phyloP scores from a whole-genome alignment of 805 yeast species.

The Clavispora phyllophila region DNA sequence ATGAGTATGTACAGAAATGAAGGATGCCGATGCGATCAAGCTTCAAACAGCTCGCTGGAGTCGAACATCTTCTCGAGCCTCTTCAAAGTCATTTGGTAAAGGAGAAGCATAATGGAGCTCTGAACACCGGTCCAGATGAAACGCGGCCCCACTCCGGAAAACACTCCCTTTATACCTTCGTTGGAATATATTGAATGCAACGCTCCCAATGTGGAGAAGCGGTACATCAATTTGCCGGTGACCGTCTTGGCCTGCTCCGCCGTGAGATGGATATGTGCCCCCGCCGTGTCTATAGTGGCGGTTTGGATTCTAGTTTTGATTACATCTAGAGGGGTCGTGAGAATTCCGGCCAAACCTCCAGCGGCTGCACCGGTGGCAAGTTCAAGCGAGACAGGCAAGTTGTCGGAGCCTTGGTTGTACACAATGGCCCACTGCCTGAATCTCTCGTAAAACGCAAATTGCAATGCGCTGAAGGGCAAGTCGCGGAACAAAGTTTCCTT shows the following conservation, averaged over 20 bases:
- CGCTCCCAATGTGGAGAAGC: constrained; percentile 28
- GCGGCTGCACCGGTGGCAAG: constrained; percentile 90
- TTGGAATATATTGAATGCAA: constrained; percentile 46
- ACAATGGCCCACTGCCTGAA: constrained; percentile 58
- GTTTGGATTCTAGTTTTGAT: constrained; percentile 92
- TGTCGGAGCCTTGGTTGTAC: constrained; percentile 28
- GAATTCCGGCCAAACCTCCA: constrained; percentile 84
- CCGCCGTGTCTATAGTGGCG: constrained; percentile 41
- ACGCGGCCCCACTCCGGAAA: constrained; percentile 95
- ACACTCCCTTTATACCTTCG: constrained; percentile 78
- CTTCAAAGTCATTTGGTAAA: constrained; percentile 76
- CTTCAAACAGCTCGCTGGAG: not conserved
- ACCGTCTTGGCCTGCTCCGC: constrained; percentile 10
- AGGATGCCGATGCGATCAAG: not conserved
- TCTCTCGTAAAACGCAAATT: constrained; percentile 91
- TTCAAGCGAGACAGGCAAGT: constrained; percentile 57
- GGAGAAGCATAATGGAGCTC: constrained; percentile 85
- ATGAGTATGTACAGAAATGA: not conserved
- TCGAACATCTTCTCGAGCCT: constrained; percentile 32
- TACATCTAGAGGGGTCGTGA: constrained; percentile 91
- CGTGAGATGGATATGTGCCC: constrained; percentile 5
- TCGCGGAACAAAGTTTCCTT: constrained; percentile 91
- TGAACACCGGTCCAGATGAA: constrained; percentile 95
- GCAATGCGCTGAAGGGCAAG: constrained; percentile 92
- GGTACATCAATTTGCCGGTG: constrained; percentile 8